A percentile compares a stretch with the other conserved stretches of the same genome.
phyloP scores from a whole-genome alignment of 2,329 filamentous ascomycete species.

The Pseudocercospora macadamiae region DNA sequence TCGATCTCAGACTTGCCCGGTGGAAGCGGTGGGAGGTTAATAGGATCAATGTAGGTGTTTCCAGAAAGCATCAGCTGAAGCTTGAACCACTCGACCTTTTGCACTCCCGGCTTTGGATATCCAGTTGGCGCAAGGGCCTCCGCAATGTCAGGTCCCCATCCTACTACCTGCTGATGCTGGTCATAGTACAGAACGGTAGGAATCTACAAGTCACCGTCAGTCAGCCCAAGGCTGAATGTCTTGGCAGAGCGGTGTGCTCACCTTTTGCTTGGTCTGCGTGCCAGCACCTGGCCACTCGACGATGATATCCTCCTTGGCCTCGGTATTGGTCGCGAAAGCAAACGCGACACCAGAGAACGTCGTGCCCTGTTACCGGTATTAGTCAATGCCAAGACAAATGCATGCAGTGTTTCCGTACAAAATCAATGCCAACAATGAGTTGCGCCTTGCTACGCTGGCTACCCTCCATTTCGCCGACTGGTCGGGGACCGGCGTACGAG shows the following conservation, averaged over 20 bases:
- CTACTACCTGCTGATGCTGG: conserved; percentile 99
- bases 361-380: conserved; percentile 67
- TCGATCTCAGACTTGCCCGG: conserved; percentile 99
- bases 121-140: conserved; percentile 95
- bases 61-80: conserved; percentile 97
- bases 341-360: conserved; percentile 98
- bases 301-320: conserved; percentile 98
- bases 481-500: conserved; percentile 20
- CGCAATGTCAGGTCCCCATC: conserved; percentile 97
- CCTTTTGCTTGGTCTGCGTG: conserved; percentile 98
- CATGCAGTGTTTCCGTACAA: conserved; percentile 62
- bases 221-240: not conserved
- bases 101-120: conserved; percentile 95
- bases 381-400: conserved; percentile 14
- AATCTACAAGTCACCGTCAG: conserved; percentile 63
- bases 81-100: conserved; percentile 99
- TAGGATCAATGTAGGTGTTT: conserved; percentile 98
- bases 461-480: conserved; percentile 74
- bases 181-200: conserved; percentile 99
- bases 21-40: conserved; percentile 95
- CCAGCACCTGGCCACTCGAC: conserved; percentile 98
- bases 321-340: conserved; percentile 89
- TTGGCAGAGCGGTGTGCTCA: conserved; percentile 44
- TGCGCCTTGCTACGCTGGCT: conserved; percentile 91
- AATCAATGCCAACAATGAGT: conserved; percentile 98